Base-by-base conservation (phyloP, 768 basidiomycete genomes). In the Pilatotrama ljubarskyi region DNA sequence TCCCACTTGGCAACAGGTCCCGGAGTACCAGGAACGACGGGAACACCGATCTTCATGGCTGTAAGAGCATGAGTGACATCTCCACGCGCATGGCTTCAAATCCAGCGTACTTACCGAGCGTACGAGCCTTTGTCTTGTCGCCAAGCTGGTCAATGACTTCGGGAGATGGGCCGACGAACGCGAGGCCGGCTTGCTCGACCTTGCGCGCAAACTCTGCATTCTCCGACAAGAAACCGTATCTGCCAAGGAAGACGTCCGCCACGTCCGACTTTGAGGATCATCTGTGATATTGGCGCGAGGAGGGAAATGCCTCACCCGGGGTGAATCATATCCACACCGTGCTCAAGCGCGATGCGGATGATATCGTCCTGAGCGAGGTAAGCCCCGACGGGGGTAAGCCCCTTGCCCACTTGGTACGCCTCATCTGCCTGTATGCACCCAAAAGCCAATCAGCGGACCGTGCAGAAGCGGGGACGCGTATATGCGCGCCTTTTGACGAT, bases 321-420 rank as follows among this genome's bases (percentile, higher is more conserved):
- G 76, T 98, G 97, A 71, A 99, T 98, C 97, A 99, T 98, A 73
- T 98, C 96, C 24, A 99, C 97, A 24, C 93, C 95, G 74, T 98
- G 95, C 75, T 98, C 95, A 43, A 98, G 82, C n/a, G 95, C 93
- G 65, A 95, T 89, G 64, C 87, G 80, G 76, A 99, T 95, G 75
- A 99, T 98, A 69, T 97, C 95, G 68, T 98, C 94, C 73, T 98
- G 95, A 2, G 95, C 89, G 64, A 99, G 90, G 75, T 99, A 99
- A 10, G 97, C 97, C 17, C 81, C 97, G 40, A 99, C 97, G 32
- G 97, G 97, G 14, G 95, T 95, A 51, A 98, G 75, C 9, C 97
- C 97, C 69, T 91, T 94, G 55, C 97, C 97, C 64, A 98, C 97
- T 76, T 94, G 91, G 76, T 99, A 99, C 1, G 95, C 95, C 76